These are phyloP conservation scores for Lasiodiplodia sp. DNA, from an alignment of 2,329 filamentous ascomycete species.

Conservation along the genomic window DNA sequence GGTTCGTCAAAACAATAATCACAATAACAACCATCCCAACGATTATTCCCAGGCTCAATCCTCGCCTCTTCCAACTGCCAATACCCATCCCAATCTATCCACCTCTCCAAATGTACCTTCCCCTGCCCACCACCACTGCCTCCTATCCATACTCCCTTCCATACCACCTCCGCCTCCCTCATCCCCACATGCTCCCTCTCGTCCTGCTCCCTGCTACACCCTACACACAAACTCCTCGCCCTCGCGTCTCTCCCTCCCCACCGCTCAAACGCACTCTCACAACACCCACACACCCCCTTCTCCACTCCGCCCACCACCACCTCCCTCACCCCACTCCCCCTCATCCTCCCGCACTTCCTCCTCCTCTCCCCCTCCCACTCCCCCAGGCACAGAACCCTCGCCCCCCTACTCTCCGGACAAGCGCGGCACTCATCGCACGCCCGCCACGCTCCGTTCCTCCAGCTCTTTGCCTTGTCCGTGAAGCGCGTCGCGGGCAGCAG, in stretches of 20 bases:
- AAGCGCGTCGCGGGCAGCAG: conserved; percentile 9
- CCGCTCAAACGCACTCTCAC: conserved; percentile 4
- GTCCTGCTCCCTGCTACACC: background rate
- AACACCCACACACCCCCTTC: background rate
- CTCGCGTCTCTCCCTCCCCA: background rate
- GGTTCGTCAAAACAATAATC: background rate
- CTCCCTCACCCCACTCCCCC: background rate
- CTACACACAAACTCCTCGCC: background rate
- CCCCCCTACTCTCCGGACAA: no score
- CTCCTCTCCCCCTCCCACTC: background rate
- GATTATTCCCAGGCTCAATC: background rate
- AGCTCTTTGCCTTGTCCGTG: background rate
- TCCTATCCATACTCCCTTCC: background rate
- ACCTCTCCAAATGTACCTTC: background rate
- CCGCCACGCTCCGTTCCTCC: no score
- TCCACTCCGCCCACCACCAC: background rate
- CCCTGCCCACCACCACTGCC: background rate
- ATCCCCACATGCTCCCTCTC: background rate
- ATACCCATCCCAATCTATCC: background rate
- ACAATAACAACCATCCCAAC: background rate
- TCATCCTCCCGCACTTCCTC: background rate
- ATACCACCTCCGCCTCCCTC: background rate
- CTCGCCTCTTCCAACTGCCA: background rate
- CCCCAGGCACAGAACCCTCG: background rate
- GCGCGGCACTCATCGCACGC: background rate